Base-by-base conservation (phyloP, 2,329 filamentous ascomycete species). In the Diaporthe australafricana region DNA sequence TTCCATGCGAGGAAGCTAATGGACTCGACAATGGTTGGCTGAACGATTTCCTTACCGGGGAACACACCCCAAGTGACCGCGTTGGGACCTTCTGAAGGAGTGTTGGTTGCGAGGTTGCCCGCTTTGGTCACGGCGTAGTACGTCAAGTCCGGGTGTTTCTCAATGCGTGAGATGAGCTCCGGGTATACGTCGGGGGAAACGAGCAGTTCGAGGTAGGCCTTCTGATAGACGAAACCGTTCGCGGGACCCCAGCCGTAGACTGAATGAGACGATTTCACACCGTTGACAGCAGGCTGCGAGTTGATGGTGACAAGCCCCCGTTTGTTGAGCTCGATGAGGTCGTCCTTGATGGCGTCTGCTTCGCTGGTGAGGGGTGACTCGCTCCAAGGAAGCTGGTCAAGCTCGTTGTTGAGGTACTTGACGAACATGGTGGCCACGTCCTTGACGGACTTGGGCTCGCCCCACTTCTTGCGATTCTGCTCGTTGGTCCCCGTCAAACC, bases 1-100 rank as follows among this genome's bases (percentile, higher is more conserved):
- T 97, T 97, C 96, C 96, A 99, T 2, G 96, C 96, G 68, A 99
- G 86, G 88, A 99, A 99, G 81, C 94, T 97, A 81, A 99, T 92
- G 22, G 94, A 97, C 84, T 99, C 96, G 67, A 99, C 96, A 78
- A 99, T 98, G n/a, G 96, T 99, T 17, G 96, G 96, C 82, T 99
- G 96, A n/a, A 99, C 95, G 79, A 99, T 98, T 83, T 99, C 96
- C 82, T 98, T 97, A 72, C 96, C 96, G 0, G 96, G 96, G 85
- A 98, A 99, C 42, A 99, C 97, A 83, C 96, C 96, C 96, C 96
- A 99, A 1, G 96, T 99, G 63, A 99, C 94, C n/a, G 96, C 96
- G 78, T 99, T 99, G 47, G 96, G 96, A 7, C 94, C 94, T 76
- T 97, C 94, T 27, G 91, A 90, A 11, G 92, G 91, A 1, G 94